phyloP scores from a whole-genome alignment of 805 yeast genomes.

The Metschnikowia reukaufii region DNA sequence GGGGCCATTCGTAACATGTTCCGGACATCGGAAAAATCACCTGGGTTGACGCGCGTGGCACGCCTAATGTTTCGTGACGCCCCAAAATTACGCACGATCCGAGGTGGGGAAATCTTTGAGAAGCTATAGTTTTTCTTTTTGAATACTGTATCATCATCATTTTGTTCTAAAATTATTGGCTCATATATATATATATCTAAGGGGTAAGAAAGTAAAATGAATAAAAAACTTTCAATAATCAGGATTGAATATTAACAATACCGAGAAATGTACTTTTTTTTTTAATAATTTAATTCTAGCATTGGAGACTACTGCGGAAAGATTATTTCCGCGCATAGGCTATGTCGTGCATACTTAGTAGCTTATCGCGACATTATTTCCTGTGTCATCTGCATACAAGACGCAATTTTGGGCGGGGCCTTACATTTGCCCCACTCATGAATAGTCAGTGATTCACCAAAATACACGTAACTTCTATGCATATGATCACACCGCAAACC shows the following conservation, averaged over 20 bases:
- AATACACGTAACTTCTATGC: background rate
- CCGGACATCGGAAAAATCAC: background rate
- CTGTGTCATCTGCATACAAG: background rate
- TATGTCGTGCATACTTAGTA: background rate
- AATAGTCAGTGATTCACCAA: background rate
- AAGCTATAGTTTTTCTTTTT: too few relatives aligned
- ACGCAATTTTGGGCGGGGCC: background rate
- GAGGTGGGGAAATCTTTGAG: too few relatives aligned
- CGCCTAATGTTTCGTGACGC: background rate
- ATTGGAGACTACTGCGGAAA: background rate
- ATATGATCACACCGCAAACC: background rate
- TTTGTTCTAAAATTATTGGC: too few relatives aligned
- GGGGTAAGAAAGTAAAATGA: too few relatives aligned
- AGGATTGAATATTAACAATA: too few relatives aligned
- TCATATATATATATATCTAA: too few relatives aligned
- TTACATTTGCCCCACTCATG: background rate
- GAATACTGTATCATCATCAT: background rate
- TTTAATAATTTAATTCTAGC: background rate
- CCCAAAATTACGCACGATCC: background rate
- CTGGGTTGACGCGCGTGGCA: background rate
- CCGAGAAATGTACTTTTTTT: too few relatives aligned
- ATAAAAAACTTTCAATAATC: too few relatives aligned
- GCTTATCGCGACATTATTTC: background rate
- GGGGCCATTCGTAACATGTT: background rate
- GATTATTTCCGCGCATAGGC: background rate